Evolutionary conservation across 140 eudicot genomes (phyloP).

Genomic region (Senecio squalidus): DNA sequence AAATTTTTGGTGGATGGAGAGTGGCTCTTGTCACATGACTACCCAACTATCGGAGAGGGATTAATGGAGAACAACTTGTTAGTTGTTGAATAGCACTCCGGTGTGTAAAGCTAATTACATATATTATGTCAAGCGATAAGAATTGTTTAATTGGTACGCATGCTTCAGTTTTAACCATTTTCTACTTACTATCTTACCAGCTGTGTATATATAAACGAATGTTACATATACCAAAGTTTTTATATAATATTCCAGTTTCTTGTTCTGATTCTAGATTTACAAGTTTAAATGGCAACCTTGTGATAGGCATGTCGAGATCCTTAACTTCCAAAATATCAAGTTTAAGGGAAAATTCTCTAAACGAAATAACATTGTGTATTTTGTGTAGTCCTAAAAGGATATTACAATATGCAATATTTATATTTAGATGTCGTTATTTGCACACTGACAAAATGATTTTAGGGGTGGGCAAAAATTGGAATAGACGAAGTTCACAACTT

Average conservation of each 20-base stretch:
- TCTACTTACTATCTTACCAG: background rate
- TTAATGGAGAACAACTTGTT: constrained; percentile 73
- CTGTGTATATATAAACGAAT: constrained; percentile 19
- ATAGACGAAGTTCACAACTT: too few species aligned
- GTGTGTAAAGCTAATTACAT: background rate
- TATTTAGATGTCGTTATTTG: background rate
- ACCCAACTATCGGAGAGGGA: constrained; percentile 81
- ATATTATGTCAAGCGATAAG: background rate
- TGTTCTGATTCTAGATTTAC: background rate
- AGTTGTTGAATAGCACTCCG: constrained; percentile 46
- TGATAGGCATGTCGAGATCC: background rate
- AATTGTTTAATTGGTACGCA: background rate
- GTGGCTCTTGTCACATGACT: constrained; percentile 72
- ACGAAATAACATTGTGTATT: background rate
- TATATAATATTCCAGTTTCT: background rate
- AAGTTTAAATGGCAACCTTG: background rate
- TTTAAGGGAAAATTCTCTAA: background rate
- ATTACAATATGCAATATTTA: too few species aligned
- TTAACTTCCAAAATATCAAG: too few species aligned
- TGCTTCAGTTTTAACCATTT: constrained; percentile 7
- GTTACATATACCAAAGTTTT: constrained; percentile 6
- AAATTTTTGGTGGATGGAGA: constrained; percentile 95
- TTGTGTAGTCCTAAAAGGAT: background rate
- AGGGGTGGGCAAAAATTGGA: background rate
- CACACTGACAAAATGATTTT: background rate